Conservation (phyloP, 2,329 filamentous ascomycete species). For the Penicillium sp. region DNA sequence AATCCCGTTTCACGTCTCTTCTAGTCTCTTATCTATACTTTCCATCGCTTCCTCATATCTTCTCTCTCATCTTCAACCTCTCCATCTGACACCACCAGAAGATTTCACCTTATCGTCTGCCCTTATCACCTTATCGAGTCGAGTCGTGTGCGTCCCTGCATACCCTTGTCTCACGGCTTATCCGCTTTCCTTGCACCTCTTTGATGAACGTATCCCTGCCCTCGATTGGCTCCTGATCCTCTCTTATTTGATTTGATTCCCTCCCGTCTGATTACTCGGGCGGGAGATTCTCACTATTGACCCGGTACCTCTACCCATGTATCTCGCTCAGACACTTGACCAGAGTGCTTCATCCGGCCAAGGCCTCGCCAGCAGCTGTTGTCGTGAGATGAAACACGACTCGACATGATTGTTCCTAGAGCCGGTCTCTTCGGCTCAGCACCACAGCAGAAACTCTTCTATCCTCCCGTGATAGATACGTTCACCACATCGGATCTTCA, state of each 20-base stretch:
- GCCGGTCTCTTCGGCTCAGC: constrained; percentile 39
- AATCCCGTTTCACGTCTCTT: constrained; percentile 7
- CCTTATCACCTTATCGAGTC: constrained; percentile 7
- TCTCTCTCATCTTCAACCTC: background rate
- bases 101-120: too few relatives aligned
- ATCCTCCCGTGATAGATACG: constrained; percentile 8
- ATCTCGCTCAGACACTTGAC: constrained; percentile 40
- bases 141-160: constrained; percentile 6
- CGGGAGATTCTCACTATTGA: constrained; percentile 11
- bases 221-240: constrained; percentile 9
- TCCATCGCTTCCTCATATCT: constrained; percentile 1
- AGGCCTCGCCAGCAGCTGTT: constrained; percentile 17
- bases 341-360: constrained; percentile 41
- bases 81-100: background rate
- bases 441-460: constrained; percentile 23
- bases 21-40: constrained; percentile 7
- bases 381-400: constrained; percentile 19
- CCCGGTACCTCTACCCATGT: constrained; percentile 32
- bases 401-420: constrained; percentile 43
- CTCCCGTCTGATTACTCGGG: constrained; percentile 7
- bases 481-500: constrained; percentile 21
- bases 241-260: constrained; percentile 9
- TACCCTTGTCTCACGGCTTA: constrained; percentile 6
- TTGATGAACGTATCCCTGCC: constrained; percentile 2
- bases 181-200: constrained; percentile 7